Evolutionary conservation across 2,329 filamentous ascomycete species (phyloP).

Genomic region (Knoxdaviesia proteae): DNA sequence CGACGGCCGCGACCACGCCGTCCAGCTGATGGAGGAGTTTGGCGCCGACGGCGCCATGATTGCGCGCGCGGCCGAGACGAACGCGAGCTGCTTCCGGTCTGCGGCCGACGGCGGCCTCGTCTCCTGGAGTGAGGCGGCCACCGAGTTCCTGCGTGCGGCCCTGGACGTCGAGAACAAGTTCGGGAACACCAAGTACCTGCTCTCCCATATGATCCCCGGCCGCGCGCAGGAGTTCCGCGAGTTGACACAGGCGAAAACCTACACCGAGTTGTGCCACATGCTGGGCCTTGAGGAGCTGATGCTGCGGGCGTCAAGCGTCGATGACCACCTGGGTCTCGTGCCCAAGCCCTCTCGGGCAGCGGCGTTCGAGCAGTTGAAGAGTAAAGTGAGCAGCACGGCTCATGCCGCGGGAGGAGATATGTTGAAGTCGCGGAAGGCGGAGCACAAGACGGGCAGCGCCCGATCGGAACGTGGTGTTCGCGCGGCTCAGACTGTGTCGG

Average conservation of each 20-base stretch:
- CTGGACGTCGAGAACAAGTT: slow-evolving; percentile 70
- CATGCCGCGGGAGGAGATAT: slow-evolving; percentile 26
- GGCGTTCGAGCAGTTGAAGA: slow-evolving; percentile 10
- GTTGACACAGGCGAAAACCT: slow-evolving; percentile 46
- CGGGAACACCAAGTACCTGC: slow-evolving; percentile 81
- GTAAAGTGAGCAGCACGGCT: slow-evolving; percentile 16
- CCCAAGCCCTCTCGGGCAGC: slow-evolving; percentile 19
- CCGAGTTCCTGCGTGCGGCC: slow-evolving; percentile 50
- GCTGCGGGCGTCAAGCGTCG: slow-evolving; percentile 41
- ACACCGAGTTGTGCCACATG: slow-evolving; percentile 43
- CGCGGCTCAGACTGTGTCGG: background rate
- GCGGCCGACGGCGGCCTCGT: slow-evolving; percentile 47
- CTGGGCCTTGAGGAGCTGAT: slow-evolving; percentile 42
- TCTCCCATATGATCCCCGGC: slow-evolving; percentile 70
- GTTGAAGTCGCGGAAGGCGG: slow-evolving; percentile 15
- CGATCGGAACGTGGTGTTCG: slow-evolving; percentile 14
- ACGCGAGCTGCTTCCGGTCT: slow-evolving; percentile 67
- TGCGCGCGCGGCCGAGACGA: slow-evolving; percentile 76
- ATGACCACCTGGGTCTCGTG: slow-evolving; percentile 40
- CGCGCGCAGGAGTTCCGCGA: slow-evolving; percentile 29
- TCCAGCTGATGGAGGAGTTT: slow-evolving; percentile 52
- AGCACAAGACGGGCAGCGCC: slow-evolving; percentile 13
- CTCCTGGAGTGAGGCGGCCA: slow-evolving; percentile 58
- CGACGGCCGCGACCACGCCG: slow-evolving; percentile 47
- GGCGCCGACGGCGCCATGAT: slow-evolving; percentile 96